These are phyloP conservation scores for Erigeron canadensis DNA, from an alignment of 129 eudicot genomes.

Conservation along the genomic window DNA sequence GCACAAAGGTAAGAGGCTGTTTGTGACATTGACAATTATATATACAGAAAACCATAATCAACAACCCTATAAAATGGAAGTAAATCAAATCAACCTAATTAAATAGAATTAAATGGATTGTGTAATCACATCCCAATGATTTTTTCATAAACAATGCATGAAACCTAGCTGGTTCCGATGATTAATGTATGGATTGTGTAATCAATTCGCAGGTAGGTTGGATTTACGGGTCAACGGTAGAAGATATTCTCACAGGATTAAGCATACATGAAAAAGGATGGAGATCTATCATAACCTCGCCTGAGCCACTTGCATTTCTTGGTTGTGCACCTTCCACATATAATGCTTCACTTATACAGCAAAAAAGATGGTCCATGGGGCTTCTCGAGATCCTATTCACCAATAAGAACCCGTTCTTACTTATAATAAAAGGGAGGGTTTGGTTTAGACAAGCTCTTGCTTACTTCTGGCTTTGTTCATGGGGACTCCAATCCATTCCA, in stretches of 20 bases:
- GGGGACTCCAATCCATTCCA: slow-evolving; percentile 45
- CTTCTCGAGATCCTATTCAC: slow-evolving; percentile 45
- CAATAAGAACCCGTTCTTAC: slow-evolving; percentile 34
- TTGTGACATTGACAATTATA: neutral
- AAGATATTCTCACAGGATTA: slow-evolving; percentile 50
- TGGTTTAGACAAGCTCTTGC: slow-evolving; percentile 55
- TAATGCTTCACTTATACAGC: slow-evolving; percentile 38
- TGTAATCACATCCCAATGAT: too few relatives aligned
- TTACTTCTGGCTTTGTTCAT: slow-evolving; percentile 32
- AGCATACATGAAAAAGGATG: slow-evolving; percentile 50
- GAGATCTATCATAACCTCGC: slow-evolving; percentile 29
- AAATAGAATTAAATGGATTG: too few relatives aligned
- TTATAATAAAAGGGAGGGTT: slow-evolving; percentile 37
- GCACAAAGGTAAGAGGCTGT: slow-evolving; percentile 36
- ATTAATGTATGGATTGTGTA: neutral
- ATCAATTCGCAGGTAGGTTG: slow-evolving; percentile 45
- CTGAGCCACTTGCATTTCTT: slow-evolving; percentile 41
- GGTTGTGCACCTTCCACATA: slow-evolving; percentile 52
- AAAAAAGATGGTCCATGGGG: slow-evolving; percentile 55
- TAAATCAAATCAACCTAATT: too few relatives aligned
- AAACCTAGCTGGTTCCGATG: neutral
- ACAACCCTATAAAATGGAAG: too few relatives aligned
- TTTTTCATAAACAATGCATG: neutral
- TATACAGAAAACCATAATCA: too few relatives aligned
- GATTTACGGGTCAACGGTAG: slow-evolving; percentile 54